Base-by-base conservation (phyloP, 2,329 filamentous ascomycete species). In the Cordyceps farinosa region DNA sequence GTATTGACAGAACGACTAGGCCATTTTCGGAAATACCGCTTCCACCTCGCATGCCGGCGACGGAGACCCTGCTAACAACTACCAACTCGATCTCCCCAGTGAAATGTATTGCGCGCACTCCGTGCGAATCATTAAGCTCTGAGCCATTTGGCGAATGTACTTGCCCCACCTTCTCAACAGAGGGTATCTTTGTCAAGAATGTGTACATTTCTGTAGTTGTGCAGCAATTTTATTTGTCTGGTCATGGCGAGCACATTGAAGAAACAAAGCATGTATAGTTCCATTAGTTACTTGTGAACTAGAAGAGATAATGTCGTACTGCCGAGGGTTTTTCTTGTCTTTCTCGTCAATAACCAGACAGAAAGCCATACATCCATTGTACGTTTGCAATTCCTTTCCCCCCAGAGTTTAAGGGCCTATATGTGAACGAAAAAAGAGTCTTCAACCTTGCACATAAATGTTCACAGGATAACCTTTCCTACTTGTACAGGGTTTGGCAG, bases 261-360 rank as follows among this genome's bases (percentile, higher is more conserved):
- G 22, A n/a, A 29, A 45, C 45, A 48, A 54, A 55, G 30, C 22
- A 54, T 48, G 15, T 47, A 22, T 32, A 30, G 38, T 61, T 54
- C 32, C 50, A 61, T 61, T 61, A 61, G 50, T 61, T 61, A 61
- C 13, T 53, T 54, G 40, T 40, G 27, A 54, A 53, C 38, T 61
- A 29, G 50, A 44, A 47, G 34, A 53, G 48, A 52, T 44, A 54
- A 44, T 48, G 29, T 29, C 50, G 27, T 36, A 47, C 42, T 61
- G 40, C 29, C 40, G 29, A 10, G 32, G 34, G 40, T 42, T 27
- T 52, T 48, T 30, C 50, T 45, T 38, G 10, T 38, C 22, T 38
- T 48, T 54, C 42, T 42, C 59, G 27, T 32, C 50, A 45, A 47
- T 34, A 32, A 54, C 30, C 50, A 54, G 17, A 40, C 42, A 51